phyloP scores from a whole-genome alignment of 768 basidiomycete genomes.

The Pseudohyphozyma bogoriensis region DNA sequence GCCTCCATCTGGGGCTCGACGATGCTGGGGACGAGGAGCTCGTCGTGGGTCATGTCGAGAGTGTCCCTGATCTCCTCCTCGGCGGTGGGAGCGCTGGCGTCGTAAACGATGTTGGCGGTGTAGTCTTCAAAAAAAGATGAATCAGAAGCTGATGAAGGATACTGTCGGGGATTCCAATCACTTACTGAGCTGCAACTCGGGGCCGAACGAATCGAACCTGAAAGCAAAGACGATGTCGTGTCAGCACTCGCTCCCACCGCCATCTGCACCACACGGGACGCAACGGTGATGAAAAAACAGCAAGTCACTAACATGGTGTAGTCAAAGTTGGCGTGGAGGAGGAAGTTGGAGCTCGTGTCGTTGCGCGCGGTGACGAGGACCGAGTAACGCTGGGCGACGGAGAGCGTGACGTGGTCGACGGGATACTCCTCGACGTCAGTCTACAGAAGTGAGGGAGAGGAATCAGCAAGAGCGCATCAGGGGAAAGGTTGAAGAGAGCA shows the following conservation, averaged over 20 bases:
- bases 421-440: slow-evolving; percentile 61
- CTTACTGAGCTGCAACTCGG: slow-evolving; percentile 59
- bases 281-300: no score
- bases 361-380: slow-evolving; percentile 84
- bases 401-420: slow-evolving; percentile 59
- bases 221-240: no score
- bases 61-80: slow-evolving; percentile 31
- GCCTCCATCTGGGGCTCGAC: slow-evolving; percentile 44
- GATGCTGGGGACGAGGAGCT: slow-evolving; percentile 47
- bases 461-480: background rate
- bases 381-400: slow-evolving; percentile 88
- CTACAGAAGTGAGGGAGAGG: no score
- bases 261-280: no score
- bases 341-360: slow-evolving; percentile 73
- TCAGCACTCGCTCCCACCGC: no score
- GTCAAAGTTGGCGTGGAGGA: slow-evolving; percentile 84
- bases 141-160: background rate
- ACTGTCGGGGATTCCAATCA: background rate
- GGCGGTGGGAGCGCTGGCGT: slow-evolving; percentile 41
- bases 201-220: slow-evolving; percentile 71
- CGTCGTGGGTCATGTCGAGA: slow-evolving; percentile 59
- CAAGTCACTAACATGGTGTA: no score
- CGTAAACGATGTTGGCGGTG: slow-evolving; percentile 75
- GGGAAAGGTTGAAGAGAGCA: no score
- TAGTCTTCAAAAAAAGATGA: slow-evolving; percentile 41